phyloP scores from a whole-genome alignment of 2,329 filamentous ascomycete genomes.

The Penicillium sp. region DNA sequence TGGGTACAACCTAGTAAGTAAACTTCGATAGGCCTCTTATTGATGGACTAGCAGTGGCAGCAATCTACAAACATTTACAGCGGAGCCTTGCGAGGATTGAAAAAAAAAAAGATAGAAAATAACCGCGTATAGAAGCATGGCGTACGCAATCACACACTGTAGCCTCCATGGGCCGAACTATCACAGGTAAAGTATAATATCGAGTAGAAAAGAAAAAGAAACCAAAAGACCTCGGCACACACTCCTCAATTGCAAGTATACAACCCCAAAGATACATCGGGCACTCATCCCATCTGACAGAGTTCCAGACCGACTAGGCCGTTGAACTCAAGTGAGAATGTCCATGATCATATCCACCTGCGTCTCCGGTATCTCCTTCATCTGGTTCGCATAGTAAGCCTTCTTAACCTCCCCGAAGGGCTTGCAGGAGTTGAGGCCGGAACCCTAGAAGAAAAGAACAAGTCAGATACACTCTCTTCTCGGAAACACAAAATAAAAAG shows the following conservation, averaged over 20 bases:
- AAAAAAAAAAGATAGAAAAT: neutral
- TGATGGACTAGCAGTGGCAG: neutral
- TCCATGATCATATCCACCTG: constrained; percentile 20
- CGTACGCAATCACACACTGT: neutral
- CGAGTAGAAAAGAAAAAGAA: neutral
- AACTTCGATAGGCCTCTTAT: neutral
- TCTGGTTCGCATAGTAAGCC: constrained; percentile 19
- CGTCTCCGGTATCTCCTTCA: constrained; percentile 1
- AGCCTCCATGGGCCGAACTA: neutral
- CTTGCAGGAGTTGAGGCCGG: constrained; percentile 19
- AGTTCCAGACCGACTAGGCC: neutral
- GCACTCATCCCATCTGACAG: neutral
- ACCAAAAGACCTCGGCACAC: neutral
- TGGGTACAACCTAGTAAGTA: neutral
- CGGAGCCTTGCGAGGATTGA: neutral
- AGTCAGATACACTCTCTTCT: neutral
- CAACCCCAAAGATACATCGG: neutral
- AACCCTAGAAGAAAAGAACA: neutral
- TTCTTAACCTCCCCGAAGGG: constrained; percentile 23
- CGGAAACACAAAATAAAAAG: neutral
- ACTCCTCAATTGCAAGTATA: neutral
- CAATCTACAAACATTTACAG: neutral
- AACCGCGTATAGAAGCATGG: neutral
- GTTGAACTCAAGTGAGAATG: constrained; percentile 10
- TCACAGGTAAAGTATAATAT: neutral